Evolutionary conservation across 495 filamentous ascomycete genomes (phyloP), one percentile per base, ranked within the genome.

Genomic region (Chaetomium cochliodes): DNA sequence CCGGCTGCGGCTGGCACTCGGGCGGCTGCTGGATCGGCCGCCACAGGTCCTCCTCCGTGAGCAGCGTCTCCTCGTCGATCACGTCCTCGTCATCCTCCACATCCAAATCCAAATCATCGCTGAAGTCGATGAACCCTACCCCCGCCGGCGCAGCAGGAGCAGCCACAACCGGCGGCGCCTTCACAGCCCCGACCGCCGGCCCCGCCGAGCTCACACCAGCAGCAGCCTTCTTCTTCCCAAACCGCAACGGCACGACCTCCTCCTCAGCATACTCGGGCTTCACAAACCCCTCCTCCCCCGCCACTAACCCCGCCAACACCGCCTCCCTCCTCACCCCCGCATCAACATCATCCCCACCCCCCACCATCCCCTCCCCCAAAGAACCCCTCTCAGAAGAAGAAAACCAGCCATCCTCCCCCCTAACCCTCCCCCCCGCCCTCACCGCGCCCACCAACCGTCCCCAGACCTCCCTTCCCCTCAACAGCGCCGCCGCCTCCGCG

Each of bases 21-120:
- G 87, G 83, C 56, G 93, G 92, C 66, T 89, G 87, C 61, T 87
- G 81, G 39, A 93, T 81, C 9, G 89, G 88, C 68, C 84, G 78
- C 49, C 83, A 85, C 66, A 92, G 75, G 71, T 97, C 92, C 49
- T 92, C 92, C 59, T 91, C 93, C 3, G 87, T 88, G 46, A 98
- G 78, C 8, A 98, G 81, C 11, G 85, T 85, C 71, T 97, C 88
- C 76, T 97, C 94, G 73, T 98, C 91, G 69, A 98, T 92, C 46
- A 97, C 89, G 61, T 90, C 87, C 54, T 87, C 83, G 58, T 88
- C 85, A 61, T 85, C 83, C 56, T 80, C 81, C 5, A 70, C 78
- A 44, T 81, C 78, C 50, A 80, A 76, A 47, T 82, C 85, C 18
- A 91, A 79, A 69, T 90, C 90, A 65, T 91, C 87, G 67, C 80